A percentile compares a stretch with the other conserved stretches of the same genome.
These are phyloP conservation scores for Tanozyma kutaoensis DNA, from an alignment of 805 yeast genomes.

Conservation along the genomic window DNA sequence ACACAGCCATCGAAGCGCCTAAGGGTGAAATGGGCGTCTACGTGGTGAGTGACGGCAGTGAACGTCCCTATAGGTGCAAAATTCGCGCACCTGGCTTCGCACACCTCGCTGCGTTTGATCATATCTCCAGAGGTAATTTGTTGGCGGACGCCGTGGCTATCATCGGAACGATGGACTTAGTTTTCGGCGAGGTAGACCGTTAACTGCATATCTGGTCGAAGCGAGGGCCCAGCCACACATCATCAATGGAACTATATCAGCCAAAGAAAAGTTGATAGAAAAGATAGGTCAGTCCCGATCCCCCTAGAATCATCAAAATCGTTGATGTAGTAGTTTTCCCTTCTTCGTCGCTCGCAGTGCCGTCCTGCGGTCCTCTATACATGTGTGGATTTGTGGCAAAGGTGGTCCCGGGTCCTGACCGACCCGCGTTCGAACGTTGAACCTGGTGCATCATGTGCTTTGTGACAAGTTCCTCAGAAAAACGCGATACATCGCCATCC, in stretches of 20 bases:
- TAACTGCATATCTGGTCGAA: slow-evolving; percentile 10
- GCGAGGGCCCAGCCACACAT: not conserved
- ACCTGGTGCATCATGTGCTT: slow-evolving; percentile 28
- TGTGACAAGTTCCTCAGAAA: slow-evolving; percentile 26
- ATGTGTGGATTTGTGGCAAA: slow-evolving; percentile 21
- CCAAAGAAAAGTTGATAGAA: slow-evolving; percentile 1
- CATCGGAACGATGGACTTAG: slow-evolving; percentile 91
- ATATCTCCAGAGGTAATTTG: slow-evolving; percentile 73
- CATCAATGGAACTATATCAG: not conserved
- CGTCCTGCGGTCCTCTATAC: slow-evolving; percentile 19
- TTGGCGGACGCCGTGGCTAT: slow-evolving; percentile 89
- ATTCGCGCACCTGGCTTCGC: slow-evolving; percentile 94
- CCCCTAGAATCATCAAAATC: slow-evolving; percentile 14
- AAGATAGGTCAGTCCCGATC: slow-evolving; percentile 16
- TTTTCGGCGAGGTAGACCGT: slow-evolving; percentile 91
- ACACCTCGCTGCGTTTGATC: slow-evolving; percentile 81
- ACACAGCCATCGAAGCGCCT: slow-evolving; percentile 87
- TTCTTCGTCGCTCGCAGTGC: slow-evolving; percentile 2
- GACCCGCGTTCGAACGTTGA: slow-evolving; percentile 2
- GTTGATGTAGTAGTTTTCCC: slow-evolving; percentile 3
- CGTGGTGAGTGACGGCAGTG: slow-evolving; percentile 79
- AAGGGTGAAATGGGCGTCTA: slow-evolving; percentile 93
- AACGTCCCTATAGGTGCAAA: slow-evolving; percentile 85
- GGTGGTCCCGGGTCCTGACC: slow-evolving; percentile 1
- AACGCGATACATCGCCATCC: slow-evolving; percentile 16